A percentile compares a stretch with the other conserved stretches of the same genome.
Conservation (phyloP, 768 basidiomycete genomes). For the Daedaleopsis nitida region DNA sequence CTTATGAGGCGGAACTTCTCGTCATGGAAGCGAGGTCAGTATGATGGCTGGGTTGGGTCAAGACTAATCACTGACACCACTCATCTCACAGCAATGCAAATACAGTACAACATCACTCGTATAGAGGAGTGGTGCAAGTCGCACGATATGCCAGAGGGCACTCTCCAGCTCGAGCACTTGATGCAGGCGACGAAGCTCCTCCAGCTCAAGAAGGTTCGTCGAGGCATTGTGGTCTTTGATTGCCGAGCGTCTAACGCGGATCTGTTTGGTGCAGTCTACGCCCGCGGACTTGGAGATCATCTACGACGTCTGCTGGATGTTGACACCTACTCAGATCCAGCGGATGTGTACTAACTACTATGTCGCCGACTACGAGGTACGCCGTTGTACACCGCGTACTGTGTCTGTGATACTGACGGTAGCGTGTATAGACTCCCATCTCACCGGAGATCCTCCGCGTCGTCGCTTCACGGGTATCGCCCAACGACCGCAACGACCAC, state of each 20-base stretch:
- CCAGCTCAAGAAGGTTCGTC: slow-evolving; percentile 90
- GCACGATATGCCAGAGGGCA: slow-evolving; percentile 99
- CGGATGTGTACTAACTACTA: slow-evolving; percentile 99
- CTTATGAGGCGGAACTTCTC: slow-evolving; percentile 99
- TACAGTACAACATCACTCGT: slow-evolving; percentile 98
- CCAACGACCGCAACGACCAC: slow-evolving; percentile 97
- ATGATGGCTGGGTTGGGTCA: not conserved
- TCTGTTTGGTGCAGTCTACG: slow-evolving; percentile 61
- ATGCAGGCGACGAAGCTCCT: slow-evolving; percentile 99
- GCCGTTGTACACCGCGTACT: slow-evolving; percentile 18
- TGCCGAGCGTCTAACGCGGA: not conserved
- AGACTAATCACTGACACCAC: not conserved
- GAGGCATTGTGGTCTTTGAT: not conserved
- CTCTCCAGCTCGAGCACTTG: slow-evolving; percentile 94
- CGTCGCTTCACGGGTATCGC: slow-evolving; percentile 92
- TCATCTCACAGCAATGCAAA: slow-evolving; percentile 86
- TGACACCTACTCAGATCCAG: slow-evolving; percentile 98
- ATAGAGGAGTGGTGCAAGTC: slow-evolving; percentile 99
- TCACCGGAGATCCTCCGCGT: slow-evolving; percentile 96
- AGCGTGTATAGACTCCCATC: slow-evolving; percentile 76
- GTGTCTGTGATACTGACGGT: not conserved
- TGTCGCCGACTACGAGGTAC: slow-evolving; percentile 97
- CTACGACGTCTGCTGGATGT: slow-evolving; percentile 99
- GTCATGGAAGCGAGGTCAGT: slow-evolving; percentile 95
- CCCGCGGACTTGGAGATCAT: slow-evolving; percentile 97